phyloP scores from a whole-genome alignment of 1,284 basidiomycete species.

The Heliocybe sulcata region DNA sequence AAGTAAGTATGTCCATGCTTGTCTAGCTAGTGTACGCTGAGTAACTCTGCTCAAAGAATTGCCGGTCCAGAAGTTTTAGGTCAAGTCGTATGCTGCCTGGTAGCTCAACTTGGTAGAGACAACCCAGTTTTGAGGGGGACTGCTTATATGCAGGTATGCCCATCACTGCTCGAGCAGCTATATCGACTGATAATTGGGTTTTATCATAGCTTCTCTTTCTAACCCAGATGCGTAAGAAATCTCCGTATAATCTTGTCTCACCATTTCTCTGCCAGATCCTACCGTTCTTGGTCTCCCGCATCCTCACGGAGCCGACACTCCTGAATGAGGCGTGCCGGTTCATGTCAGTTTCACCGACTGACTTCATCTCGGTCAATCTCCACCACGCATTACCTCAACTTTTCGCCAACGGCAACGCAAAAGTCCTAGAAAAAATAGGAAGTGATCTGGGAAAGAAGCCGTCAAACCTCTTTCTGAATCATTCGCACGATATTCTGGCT shows the following conservation, averaged over 20 bases:
- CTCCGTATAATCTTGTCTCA: slow-evolving; percentile 61
- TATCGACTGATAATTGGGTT: slow-evolving; percentile 5
- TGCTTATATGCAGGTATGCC: slow-evolving; percentile 61
- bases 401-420: slow-evolving; percentile 52
- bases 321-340: slow-evolving; percentile 60
- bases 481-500: slow-evolving; percentile 63
- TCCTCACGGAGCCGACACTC: slow-evolving; percentile 51
- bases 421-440: slow-evolving; percentile 34
- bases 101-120: slow-evolving; percentile 60
- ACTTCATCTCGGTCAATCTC: slow-evolving; percentile 67
- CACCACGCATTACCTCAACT: slow-evolving; percentile 64
- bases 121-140: slow-evolving; percentile 65
- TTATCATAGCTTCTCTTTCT: slow-evolving; percentile 48
- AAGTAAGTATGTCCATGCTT: slow-evolving; percentile 36
- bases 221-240: slow-evolving; percentile 53
- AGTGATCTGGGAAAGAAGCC: slow-evolving; percentile 37
- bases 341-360: slow-evolving; percentile 42
- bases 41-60: slow-evolving; percentile 28
- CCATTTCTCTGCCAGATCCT: slow-evolving; percentile 69
- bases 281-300: slow-evolving; percentile 54
- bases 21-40: slow-evolving; percentile 2
- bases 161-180: not conserved
- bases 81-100: slow-evolving; percentile 54
- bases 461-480: slow-evolving; percentile 53
- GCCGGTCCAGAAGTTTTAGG: slow-evolving; percentile 46